Base-by-base conservation (phyloP, 2,329 filamentous ascomycete species). In the Trichoderma simmonsii region DNA sequence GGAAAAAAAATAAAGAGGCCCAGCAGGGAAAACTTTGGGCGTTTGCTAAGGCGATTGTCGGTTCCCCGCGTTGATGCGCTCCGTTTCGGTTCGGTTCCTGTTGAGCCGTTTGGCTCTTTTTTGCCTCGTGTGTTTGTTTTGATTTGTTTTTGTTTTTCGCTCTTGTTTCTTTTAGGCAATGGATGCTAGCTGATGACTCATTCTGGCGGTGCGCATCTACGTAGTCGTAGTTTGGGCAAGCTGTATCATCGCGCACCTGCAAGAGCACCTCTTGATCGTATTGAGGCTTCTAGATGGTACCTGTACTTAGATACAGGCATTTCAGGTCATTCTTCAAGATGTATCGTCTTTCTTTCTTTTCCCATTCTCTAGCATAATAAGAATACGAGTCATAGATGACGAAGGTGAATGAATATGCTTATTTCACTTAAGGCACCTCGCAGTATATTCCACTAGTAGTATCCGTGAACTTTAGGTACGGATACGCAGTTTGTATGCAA, bases 31-130 rank as follows among this genome's bases (percentile, higher is more conserved):
- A 21, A 36, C 21, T 54, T 54, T 66, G 62, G 72, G 67, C 67
- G 26, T 36, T 39, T 63, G 48, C 59, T 34, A 43, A 70, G 59
- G 30, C 48, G 57, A 51, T 51, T 57, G 57, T 66, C 28, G 36
- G 24, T 72, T 67, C 70, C 70, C 70, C 70, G 70, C 70, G 70
- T 71, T 65, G 43, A 11, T 51, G 43, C n/a, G 43, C 39, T 54
- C 11, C 57, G 48, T 65, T 51, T 51, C 18, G 43, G 43, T 34
- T 43, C 39, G 36, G 54, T 69, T 36, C 43, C 43, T 21, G 48
- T 54, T 54, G 48, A 12, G 21, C 48, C 48, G 48, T 54, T 54
- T 21, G 21, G 39, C 39, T n/a, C 39, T 43, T 43, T 18, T 54
- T 12, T 68, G 56, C 54, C 26, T 21, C 21, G 43, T 3, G 32